Evolutionary conservation across 768 basidiomycete species (phyloP).

Genomic region (Mycena latifolia): DNA sequence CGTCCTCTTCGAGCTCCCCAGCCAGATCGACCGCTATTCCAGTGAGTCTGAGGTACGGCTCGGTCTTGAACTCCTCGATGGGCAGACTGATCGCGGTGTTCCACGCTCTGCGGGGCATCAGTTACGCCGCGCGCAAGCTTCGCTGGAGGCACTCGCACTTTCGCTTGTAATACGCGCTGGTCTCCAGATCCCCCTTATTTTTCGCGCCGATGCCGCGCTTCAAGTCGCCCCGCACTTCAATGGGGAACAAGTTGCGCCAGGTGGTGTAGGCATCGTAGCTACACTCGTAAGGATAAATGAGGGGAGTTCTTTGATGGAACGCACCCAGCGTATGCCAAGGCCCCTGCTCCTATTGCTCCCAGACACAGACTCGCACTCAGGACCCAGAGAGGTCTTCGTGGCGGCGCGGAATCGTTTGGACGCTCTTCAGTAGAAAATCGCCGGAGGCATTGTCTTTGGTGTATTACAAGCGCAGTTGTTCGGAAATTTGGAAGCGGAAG

Average conservation of each 20-base stretch:
- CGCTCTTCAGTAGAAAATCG: background rate
- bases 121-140: background rate
- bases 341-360: background rate
- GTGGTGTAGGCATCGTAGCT: constrained; percentile 27
- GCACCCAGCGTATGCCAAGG: constrained; percentile 24
- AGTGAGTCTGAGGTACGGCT: constrained; percentile 63
- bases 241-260: constrained; percentile 32
- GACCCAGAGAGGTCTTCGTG: constrained; percentile 3
- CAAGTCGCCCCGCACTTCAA: constrained; percentile 27
- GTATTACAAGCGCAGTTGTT: background rate
- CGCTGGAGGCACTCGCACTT: constrained; percentile 11
- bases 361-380: constrained; percentile 1
- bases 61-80: constrained; percentile 34
- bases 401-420: background rate
- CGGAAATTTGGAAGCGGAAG: background rate
- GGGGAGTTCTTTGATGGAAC: background rate
- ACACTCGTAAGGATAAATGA: background rate
- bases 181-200: constrained; percentile 21
- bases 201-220: constrained; percentile 34
- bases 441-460: background rate
- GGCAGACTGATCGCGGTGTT: constrained; percentile 54
- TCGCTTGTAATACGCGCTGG: constrained; percentile 27
- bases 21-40: constrained; percentile 62
- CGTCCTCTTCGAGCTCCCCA: constrained; percentile 53
- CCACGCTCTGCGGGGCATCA: constrained; percentile 52